Evolutionary conservation across 176 grass and related monocot species (phyloP), one percentile per base, ranked within the genome.

Genomic region (Carex kokanica): DNA sequence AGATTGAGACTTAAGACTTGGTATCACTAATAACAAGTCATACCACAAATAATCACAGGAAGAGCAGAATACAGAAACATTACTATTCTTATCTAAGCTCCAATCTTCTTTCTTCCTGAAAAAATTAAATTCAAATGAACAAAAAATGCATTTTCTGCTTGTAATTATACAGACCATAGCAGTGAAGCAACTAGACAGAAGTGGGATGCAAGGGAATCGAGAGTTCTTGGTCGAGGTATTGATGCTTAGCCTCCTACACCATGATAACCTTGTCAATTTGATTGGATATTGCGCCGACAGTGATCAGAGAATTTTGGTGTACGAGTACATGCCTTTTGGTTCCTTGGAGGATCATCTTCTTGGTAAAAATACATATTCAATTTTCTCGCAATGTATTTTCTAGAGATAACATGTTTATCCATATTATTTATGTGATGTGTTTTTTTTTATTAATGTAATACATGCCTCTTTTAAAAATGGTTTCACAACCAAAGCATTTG

Each of bases 341-440:
- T 89, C 87, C 40, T 82, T 89, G 31, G 83, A 89, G 43, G 87
- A 89, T 78, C 87, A 89, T 75, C 87, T 89, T 64, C 78, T 89
- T 57, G 83, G 87, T 89, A 89, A 54, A 41, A 54, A 54, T 27
- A 2, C 38, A 21, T 17, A 78, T 78, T 78, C 12, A 78, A 18
- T 78, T 74, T 74, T 74, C 21, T 29, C 21, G 13, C 17, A 74
- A 27, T 52, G 5, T 51, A 29, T 54, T 77, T 29, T 55, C 24
- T 29, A 31, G 21, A 54, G 11, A 75, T 75, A 75, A 49, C 8
- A 23, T 21, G 69, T 24, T 73, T 73, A 47, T 43, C 41, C 10
- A 25, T 34, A 23, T 16, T 17, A 67, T 36, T 38, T 38, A 41
- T 34, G 14, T 16, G 45, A 17, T 54, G 2, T 77, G 3, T 77